Percentiles rank a stretch among this genome's conserved stretches.
These are phyloP conservation scores for Blastomyces parvus DNA, from an alignment of 2,329 filamentous ascomycete species.

Conservation along the genomic window DNA sequence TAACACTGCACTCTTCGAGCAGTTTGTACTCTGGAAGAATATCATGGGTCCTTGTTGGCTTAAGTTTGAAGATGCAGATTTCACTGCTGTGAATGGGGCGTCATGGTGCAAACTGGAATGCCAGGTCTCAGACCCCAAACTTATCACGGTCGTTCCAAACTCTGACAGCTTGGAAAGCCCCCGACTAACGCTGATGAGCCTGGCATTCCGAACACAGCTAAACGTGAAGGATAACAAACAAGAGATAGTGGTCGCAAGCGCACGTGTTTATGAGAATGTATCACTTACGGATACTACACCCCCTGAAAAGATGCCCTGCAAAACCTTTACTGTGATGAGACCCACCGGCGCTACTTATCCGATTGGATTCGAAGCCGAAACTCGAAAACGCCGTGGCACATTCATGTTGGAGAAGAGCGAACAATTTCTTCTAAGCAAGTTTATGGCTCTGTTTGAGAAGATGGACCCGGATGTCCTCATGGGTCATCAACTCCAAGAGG, in stretches of 20 bases:
- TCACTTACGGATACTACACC: constrained; percentile 78
- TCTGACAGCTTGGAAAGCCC: constrained; percentile 74
- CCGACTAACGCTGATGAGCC: constrained; percentile 89
- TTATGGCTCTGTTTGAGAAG: constrained; percentile 77
- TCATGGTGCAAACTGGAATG: constrained; percentile 97
- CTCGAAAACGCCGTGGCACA: constrained; percentile 62
- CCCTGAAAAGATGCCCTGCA: constrained; percentile 77
- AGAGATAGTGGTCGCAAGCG: constrained; percentile 84
- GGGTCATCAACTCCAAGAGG: constrained; percentile 92
- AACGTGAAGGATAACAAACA: constrained; percentile 93
- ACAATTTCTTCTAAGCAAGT: constrained; percentile 73
- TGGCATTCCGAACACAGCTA: constrained; percentile 77
- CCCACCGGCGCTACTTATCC: constrained; percentile 70
- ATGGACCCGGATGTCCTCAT: constrained; percentile 89
- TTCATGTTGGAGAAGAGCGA: constrained; percentile 78
- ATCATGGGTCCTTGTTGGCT: constrained; percentile 99
- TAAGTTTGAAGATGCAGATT: constrained; percentile 77
- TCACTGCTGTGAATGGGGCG: constrained; percentile 73
- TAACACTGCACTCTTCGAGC: constrained; percentile 90
- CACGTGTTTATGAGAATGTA: constrained; percentile 85
- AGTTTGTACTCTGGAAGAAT: constrained; percentile 97
- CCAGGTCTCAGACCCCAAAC: constrained; percentile 65
- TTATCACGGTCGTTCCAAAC: constrained; percentile 63
- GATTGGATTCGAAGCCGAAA: constrained; percentile 72
- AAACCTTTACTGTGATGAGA: constrained; percentile 84